Percentiles rank a stretch among this genome's conserved stretches.
Evolutionary conservation across 2,329 filamentous ascomycete species (phyloP).

Genomic region (Cladosporium sp.): DNA sequence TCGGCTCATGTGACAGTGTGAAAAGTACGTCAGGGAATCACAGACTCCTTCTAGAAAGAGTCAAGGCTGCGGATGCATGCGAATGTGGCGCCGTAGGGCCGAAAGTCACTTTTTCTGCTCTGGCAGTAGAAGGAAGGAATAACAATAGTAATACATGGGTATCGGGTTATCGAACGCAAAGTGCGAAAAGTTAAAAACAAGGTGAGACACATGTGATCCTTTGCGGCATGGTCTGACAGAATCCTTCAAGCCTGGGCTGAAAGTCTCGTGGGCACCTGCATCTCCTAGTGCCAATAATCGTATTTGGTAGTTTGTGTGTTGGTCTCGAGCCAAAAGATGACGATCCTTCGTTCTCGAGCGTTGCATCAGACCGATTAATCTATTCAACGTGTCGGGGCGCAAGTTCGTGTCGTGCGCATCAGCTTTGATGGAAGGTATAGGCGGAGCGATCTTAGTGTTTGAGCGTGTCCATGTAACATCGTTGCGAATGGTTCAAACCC

Average conservation of each 20-base stretch:
- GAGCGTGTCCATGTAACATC: not conserved
- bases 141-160: slow-evolving; percentile 10
- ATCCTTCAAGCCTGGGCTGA: slow-evolving; percentile 3
- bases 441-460: not conserved
- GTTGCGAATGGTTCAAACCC: not conserved
- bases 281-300: not conserved
- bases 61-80: not conserved
- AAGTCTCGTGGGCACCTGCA: not conserved
- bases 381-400: not conserved
- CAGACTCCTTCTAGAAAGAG: slow-evolving; percentile 7
- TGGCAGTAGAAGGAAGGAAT: not conserved
- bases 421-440: not conserved
- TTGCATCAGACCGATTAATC: not conserved
- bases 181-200: not conserved
- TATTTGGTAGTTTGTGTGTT: not conserved
- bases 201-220: not conserved
- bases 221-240: slow-evolving; percentile 3
- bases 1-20: not conserved
- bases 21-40: not conserved
- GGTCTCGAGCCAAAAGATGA: slow-evolving; percentile 4
- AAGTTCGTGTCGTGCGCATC: not conserved
- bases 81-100: slow-evolving; percentile 3
- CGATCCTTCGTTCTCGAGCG: not conserved
- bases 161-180: slow-evolving; percentile 3
- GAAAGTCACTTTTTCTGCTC: not conserved